These are phyloP conservation scores for Polychytrium aggregatum DNA, from an alignment of 192 early-diverging fungal genomes.

Conservation along the genomic window DNA sequence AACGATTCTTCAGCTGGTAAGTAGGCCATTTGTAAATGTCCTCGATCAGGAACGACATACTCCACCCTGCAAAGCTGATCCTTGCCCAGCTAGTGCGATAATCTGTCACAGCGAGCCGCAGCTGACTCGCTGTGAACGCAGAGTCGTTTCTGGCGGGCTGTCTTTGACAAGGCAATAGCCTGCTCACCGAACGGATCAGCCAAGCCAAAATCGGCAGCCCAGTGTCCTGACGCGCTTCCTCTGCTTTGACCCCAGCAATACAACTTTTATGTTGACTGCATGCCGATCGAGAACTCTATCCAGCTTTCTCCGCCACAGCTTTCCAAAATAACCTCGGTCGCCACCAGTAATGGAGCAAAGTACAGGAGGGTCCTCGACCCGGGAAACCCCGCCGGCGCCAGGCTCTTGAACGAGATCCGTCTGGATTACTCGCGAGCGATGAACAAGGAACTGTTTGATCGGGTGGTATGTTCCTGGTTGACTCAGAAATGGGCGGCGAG, in stretches of 20 bases:
- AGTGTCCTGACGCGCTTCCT: not conserved
- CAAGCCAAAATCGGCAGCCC: no score
- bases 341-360: conserved; percentile 16
- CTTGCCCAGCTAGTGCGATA: no score
- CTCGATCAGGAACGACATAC: no score
- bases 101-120: no score
- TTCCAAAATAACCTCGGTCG: no score
- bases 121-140: no score
- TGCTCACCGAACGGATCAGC: no score
- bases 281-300: conserved; percentile 30
- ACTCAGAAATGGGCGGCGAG: no score
- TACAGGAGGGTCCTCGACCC: not conserved
- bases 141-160: no score
- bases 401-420: conserved; percentile 26
- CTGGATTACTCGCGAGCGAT: conserved; percentile 33
- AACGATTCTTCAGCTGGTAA: conserved; percentile 21
- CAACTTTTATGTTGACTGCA: conserved; percentile 39
- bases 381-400: conserved; percentile 1
- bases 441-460: conserved; percentile 38
- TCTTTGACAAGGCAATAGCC: no score
- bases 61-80: no score
- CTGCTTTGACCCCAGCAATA: conserved; percentile 22
- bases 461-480: conserved; percentile 20
- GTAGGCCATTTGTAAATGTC: conserved; percentile 3
- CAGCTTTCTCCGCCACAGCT: no score